Conservation (phyloP, 2,329 filamentous ascomycete species). For the Pseudogymnoascus sp. region DNA sequence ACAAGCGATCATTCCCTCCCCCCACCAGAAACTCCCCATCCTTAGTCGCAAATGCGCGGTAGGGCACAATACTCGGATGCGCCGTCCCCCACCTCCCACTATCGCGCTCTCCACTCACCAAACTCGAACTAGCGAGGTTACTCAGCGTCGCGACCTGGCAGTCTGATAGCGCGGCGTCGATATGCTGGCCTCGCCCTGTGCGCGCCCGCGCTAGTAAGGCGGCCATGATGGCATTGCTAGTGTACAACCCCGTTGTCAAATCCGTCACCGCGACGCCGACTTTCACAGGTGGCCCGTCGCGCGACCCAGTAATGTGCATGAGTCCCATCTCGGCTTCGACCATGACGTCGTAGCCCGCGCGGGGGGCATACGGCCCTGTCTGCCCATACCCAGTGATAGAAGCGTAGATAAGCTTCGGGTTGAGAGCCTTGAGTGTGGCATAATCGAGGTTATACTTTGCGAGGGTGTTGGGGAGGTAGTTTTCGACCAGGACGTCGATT, state of each 20-base stretch:
- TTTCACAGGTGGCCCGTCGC: constrained; percentile 88
- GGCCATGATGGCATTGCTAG: constrained; percentile 92
- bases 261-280: constrained; percentile 97
- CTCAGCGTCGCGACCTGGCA: constrained; percentile 89
- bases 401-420: constrained; percentile 83
- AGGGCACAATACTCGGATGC: constrained; percentile 91
- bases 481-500: constrained; percentile 92
- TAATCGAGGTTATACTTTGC: constrained; percentile 92
- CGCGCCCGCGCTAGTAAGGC: constrained; percentile 69
- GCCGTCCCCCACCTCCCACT: constrained; percentile 91
- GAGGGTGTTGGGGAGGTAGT: constrained; percentile 84
- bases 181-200: constrained; percentile 79
- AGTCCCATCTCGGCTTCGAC: constrained; percentile 96
- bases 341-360: constrained; percentile 98
- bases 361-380: constrained; percentile 77
- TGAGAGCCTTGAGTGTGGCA: constrained; percentile 69
- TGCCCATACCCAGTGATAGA: constrained; percentile 97
- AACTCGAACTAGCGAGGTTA: constrained; percentile 89
- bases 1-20: constrained; percentile 66
- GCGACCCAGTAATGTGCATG: constrained; percentile 93
- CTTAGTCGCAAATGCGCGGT: constrained; percentile 72
- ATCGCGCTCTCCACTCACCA: constrained; percentile 84
- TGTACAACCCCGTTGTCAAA: constrained; percentile 89
- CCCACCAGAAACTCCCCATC: constrained; percentile 66
- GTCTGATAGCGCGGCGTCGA: constrained; percentile 86